phyloP scores from a whole-genome alignment of 2,329 filamentous ascomycete species.

The Alternaria infectoria region DNA sequence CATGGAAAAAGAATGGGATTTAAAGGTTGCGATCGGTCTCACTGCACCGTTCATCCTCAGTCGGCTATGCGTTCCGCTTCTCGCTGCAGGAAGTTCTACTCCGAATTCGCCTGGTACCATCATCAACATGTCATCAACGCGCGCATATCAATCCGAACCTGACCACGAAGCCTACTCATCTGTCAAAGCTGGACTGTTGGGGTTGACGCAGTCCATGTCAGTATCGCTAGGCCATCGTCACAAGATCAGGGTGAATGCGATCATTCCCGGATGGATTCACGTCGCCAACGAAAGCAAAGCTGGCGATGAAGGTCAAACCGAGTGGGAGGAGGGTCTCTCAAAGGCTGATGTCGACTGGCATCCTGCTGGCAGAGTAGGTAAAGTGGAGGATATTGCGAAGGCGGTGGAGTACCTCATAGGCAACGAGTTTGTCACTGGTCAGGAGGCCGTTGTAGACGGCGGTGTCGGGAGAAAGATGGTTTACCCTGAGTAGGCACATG shows the following conservation, averaged over 20 bases:
- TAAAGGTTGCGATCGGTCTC: slow-evolving; percentile 41
- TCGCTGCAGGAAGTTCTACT: slow-evolving; percentile 25
- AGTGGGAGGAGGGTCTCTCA: slow-evolving; percentile 56
- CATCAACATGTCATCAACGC: slow-evolving; percentile 59
- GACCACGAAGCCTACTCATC: slow-evolving; percentile 59
- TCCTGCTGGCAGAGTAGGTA: slow-evolving; percentile 58
- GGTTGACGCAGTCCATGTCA: slow-evolving; percentile 58
- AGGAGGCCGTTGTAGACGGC: slow-evolving; percentile 56
- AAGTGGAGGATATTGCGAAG: slow-evolving; percentile 54
- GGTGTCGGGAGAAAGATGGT: slow-evolving; percentile 57
- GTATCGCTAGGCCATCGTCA: slow-evolving; percentile 53
- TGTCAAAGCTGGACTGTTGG: slow-evolving; percentile 59
- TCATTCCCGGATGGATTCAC: slow-evolving; percentile 61
- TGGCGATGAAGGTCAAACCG: slow-evolving; percentile 49
- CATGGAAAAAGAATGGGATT: slow-evolving; percentile 44
- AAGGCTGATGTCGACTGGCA: slow-evolving; percentile 58
- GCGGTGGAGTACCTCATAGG: slow-evolving; percentile 52
- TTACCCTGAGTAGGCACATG: slow-evolving; percentile 38
- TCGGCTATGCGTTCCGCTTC: slow-evolving; percentile 40
- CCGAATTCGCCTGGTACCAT: slow-evolving; percentile 38
- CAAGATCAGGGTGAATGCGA: slow-evolving; percentile 56
- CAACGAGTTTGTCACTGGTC: slow-evolving; percentile 52
- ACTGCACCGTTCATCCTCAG: slow-evolving; percentile 44
- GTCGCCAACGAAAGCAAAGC: slow-evolving; percentile 53
- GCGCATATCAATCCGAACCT: slow-evolving; percentile 57